phyloP scores from a whole-genome alignment of 2,329 filamentous ascomycete genomes.

The Pseudofabraea citricarpa region DNA sequence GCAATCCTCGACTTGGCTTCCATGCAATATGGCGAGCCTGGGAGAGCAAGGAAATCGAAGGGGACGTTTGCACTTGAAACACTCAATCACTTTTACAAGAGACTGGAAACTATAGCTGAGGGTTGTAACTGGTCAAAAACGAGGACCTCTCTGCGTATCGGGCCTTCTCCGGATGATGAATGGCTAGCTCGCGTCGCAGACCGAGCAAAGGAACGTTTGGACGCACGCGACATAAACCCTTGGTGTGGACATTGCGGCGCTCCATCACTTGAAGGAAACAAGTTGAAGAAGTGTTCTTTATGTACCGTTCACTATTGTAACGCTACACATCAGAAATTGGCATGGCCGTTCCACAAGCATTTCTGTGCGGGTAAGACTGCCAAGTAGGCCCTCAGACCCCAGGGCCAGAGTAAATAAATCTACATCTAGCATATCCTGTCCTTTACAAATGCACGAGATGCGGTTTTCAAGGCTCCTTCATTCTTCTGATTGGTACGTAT shows the following conservation, averaged over 20 bases:
- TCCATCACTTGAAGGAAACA: neutral
- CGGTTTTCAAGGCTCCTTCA: no score
- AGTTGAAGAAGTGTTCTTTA: neutral
- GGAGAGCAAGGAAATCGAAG: neutral
- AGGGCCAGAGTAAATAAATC: no score
- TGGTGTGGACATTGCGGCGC: neutral
- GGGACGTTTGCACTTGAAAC: neutral
- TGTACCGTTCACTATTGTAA: neutral
- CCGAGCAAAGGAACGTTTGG: neutral
- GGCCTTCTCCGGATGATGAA: neutral
- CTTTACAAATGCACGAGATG: no score
- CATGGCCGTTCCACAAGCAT: neutral
- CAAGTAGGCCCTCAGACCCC: neutral
- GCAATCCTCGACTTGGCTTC: neutral
- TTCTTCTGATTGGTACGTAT: no score
- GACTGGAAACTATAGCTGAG: neutral
- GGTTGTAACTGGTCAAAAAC: neutral
- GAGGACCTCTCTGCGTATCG: neutral
- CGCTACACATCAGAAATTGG: neutral
- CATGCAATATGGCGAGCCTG: neutral
- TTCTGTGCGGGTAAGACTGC: neutral
- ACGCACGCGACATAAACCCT: neutral
- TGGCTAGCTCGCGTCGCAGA: neutral
- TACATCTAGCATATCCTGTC: no score
- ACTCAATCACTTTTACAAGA: neutral